Conservation (phyloP, 805 yeast genomes). For the Candida rishiriensis region DNA sequence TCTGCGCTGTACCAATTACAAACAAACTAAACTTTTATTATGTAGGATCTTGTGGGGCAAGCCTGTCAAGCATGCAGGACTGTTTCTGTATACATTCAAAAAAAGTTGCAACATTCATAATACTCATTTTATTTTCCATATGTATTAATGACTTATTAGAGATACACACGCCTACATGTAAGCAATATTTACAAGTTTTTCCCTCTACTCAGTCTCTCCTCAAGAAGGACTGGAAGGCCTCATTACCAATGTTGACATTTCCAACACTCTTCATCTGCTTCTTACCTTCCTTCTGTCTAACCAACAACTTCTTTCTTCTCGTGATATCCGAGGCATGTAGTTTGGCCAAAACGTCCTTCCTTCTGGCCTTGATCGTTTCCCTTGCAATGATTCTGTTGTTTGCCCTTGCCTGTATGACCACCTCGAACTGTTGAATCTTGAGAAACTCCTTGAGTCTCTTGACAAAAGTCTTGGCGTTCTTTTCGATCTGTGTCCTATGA, state of each 20-base stretch:
- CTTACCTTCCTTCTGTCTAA: constrained; percentile 91
- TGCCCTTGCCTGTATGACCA: constrained; percentile 85
- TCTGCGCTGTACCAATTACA: too few relatives aligned
- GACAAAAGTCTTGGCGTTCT: constrained; percentile 78
- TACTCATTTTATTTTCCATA: background rate
- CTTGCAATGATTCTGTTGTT: constrained; percentile 79
- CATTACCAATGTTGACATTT: constrained; percentile 69
- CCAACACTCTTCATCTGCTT: constrained; percentile 79
- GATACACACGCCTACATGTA: background rate
- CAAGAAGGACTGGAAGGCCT: constrained; percentile 85
- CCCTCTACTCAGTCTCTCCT: constrained; percentile 25
- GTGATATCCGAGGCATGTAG: constrained; percentile 92
- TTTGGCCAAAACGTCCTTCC: constrained; percentile 92
- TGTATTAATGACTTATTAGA: background rate
- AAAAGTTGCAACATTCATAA: too few relatives aligned
- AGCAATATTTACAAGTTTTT: constrained; percentile 9
- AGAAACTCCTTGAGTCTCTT: constrained; percentile 74
- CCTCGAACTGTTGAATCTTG: constrained; percentile 83
- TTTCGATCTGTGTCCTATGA: constrained; percentile 74
- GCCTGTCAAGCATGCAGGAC: too few relatives aligned
- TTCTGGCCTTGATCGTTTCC: constrained; percentile 87
- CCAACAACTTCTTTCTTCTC: constrained; percentile 81
- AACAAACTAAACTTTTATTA: too few relatives aligned
- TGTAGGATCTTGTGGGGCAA: too few relatives aligned
- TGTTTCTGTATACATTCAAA: too few relatives aligned